Evolutionary conservation across 257 asterid species (phyloP), one percentile per base, ranked within the genome.

Genomic region (Jasminum sambac): DNA sequence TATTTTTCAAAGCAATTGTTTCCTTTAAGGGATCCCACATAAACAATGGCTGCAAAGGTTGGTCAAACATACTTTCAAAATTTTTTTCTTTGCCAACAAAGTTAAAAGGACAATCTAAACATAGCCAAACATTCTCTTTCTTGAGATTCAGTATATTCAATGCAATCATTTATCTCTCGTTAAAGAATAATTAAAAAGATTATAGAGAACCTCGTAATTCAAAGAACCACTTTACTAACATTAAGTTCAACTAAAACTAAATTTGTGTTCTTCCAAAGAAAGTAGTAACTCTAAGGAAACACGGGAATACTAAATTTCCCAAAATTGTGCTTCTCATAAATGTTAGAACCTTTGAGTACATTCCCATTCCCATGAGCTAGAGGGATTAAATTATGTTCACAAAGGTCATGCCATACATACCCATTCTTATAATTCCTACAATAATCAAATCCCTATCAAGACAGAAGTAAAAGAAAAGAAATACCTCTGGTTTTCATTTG

Each of bases 321-420:
- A 24, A 90, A 83, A 75, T 80, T 79, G 43, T 91, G 81, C 48
- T 88, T 95, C 72, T 89, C 89, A 72, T 91, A 85, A 71, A 91
- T 90, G 80, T 95, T 98, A 0, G 99, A 95, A 59, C 98, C 99
- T 85, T 91, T 91, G 44, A 95, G 96, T 70, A 95, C 95, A 76
- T 95, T 91, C 78, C 89, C 99, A 70, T 82, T 84, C 40, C 90
- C 92, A 46, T 90, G 95, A 74, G 95, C 93, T 12, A 98, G 98
- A 73, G 88, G 89, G 70, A 95, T 88, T 46, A 91, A 70, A 81
- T 95, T 98, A 43, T 95, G 92, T 7, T 84, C 91, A 64, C 87
- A 84, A 17, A 95, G 94, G 88, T 95, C 98, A 72, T 88, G 97
- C 99, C 99, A 95, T 17, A 95, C 98, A 75, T 79, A 95, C 4